A percentile compares a stretch with the other conserved stretches of the same genome.
Evolutionary conservation across 2,329 filamentous ascomycete genomes (phyloP).

Genomic region (Diaporthe helianthi): DNA sequence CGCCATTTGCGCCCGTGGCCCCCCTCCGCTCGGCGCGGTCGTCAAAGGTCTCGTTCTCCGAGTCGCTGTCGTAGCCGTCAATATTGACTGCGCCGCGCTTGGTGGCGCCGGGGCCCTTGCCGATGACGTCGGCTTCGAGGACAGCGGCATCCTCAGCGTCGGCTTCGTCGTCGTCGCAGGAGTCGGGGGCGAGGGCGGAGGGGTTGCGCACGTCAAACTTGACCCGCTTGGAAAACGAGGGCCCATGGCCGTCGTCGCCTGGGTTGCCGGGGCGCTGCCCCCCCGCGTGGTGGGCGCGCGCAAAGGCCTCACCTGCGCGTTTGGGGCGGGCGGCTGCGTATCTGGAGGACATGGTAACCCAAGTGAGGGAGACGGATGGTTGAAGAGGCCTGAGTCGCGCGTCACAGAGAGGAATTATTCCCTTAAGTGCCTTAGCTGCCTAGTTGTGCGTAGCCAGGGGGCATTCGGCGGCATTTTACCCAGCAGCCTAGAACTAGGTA

Average conservation of each 20-base stretch:
- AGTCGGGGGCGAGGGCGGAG: slow-evolving; percentile 86
- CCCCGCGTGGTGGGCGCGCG: slow-evolving; percentile 74
- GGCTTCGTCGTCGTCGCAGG: slow-evolving; percentile 69
- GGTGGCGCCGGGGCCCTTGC: slow-evolving; percentile 73
- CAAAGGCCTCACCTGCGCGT: slow-evolving; percentile 81
- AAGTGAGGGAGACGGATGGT: not conserved
- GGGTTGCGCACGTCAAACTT: slow-evolving; percentile 96
- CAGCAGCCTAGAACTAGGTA: too few species aligned
- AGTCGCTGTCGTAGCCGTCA: slow-evolving; percentile 96
- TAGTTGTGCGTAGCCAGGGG: too few species aligned
- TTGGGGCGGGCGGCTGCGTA: slow-evolving; percentile 78
- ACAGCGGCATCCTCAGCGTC: slow-evolving; percentile 64
- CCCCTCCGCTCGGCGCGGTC: slow-evolving; percentile 70
- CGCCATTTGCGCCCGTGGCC: slow-evolving; percentile 42
- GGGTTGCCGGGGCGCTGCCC: slow-evolving; percentile 53
- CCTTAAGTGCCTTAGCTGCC: too few species aligned
- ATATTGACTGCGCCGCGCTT: slow-evolving; percentile 96
- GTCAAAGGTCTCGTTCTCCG: slow-evolving; percentile 88
- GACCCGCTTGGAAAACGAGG: slow-evolving; percentile 72
- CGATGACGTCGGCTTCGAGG: slow-evolving; percentile 92
- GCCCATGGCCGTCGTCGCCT: slow-evolving; percentile 36
- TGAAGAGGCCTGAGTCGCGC: not conserved
- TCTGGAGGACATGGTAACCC: slow-evolving; percentile 58
- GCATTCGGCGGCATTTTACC: too few species aligned
- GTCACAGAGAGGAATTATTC: not conserved